Evolutionary conservation across 1,284 basidiomycete species (phyloP), one percentile per base, ranked within the genome.

Genomic region (Ustilago vetiveriae): DNA sequence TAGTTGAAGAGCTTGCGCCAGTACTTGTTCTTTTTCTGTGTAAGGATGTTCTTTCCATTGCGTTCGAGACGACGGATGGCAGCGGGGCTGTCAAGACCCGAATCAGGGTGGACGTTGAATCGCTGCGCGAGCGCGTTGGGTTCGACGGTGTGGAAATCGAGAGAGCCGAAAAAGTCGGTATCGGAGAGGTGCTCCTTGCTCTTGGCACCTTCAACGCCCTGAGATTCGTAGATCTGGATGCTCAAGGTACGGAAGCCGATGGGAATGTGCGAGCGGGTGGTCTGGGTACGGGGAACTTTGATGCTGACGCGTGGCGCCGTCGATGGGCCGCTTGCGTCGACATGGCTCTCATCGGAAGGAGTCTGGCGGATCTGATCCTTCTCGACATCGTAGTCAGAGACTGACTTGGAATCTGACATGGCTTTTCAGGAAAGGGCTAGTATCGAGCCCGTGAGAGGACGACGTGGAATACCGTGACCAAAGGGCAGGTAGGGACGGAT

Each of bases 91-190:
- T 88, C 87, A 21, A 88, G 82, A 9, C 88, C 88, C 5, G 48
- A 29, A 30, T 42, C 40, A 17, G 58, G 82, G 11, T 84, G 85
- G 10, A 85, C 85, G 22, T 84, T 83, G 42, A 88, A 84, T 16
- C 86, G 83, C 50, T 84, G 83, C 23, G 86, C 82, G 5, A 85
- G 84, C n/a, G 87, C 86, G 2, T 85, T 82, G 14, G 76, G 59
- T 2, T 84, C 71, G 16, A 88, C 79, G 38, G 79, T 83, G 72
- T 88, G 88, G 86, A 86, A 88, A 52, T 88, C 87, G 49, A 88
- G 83, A 50, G 62, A 57, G 17, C 60, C 50, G 17, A 65, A 60
- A 22, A 67, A 67, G 6, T 69, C 69, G 40, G 63, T 58, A 40
- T 54, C 63, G n/a, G 55, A 65, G 29, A 50, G 65, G 33, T 74